Conservation (phyloP, 805 yeast species). For the Metschnikowia cerradonensis region DNA sequence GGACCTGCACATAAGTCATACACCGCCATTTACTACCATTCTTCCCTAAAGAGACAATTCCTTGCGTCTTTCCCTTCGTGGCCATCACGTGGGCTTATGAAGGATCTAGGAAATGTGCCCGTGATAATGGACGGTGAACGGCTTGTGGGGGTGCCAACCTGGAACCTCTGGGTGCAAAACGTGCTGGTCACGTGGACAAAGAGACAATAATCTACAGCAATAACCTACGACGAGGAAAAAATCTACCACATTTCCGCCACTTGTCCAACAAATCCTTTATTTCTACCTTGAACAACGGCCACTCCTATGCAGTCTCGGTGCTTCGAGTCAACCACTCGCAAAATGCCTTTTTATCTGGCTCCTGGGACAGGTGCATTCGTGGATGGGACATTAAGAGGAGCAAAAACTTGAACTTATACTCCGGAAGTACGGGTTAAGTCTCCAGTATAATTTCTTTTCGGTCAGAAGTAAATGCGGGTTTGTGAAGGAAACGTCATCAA, state of each 20-base stretch:
- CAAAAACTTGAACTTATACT: conserved; percentile 41
- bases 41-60: not conserved
- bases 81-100: not conserved
- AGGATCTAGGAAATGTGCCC: not conserved
- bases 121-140: not conserved
- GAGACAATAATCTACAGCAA: conserved; percentile 32
- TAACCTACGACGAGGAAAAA: conserved; percentile 77
- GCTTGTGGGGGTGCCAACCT: not conserved
- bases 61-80: conserved; percentile 1
- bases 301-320: conserved; percentile 71
- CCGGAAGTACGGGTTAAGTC: conserved; percentile 70
- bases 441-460: conserved; percentile 51
- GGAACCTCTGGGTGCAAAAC: not conserved
- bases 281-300: conserved; percentile 35
- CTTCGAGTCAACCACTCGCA: conserved; percentile 61
- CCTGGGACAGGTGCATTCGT: conserved; percentile 81
- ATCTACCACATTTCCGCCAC: conserved; percentile 64
- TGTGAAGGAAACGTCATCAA: no score
- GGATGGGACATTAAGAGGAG: conserved; percentile 90
- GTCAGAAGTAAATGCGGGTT: no score
- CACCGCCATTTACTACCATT: not conserved
- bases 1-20: not conserved
- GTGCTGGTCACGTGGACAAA: not conserved
- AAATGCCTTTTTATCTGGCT: conserved; percentile 66
- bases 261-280: conserved; percentile 27